Base-by-base conservation (phyloP, 2,329 filamentous ascomycete species). In the Cylindrodendrum hubeiense region DNA sequence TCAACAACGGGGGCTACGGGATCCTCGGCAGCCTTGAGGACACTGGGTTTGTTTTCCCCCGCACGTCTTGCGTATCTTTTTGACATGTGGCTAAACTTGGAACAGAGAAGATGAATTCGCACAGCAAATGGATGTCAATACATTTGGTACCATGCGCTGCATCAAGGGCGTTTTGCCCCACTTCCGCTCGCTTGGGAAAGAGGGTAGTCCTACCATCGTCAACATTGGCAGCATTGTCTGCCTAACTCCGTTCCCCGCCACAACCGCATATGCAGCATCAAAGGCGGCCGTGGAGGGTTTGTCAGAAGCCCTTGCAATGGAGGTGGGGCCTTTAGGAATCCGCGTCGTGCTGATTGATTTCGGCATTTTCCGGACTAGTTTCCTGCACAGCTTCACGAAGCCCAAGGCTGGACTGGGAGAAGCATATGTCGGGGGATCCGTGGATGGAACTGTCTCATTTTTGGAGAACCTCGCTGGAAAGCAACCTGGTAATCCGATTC, bases 1-100 rank as follows among this genome's bases (percentile, higher is more conserved):
- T 51, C 47, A 51, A 51, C 47, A 21, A 12, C 26, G 47, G 28
- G 13, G 47, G 47, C 47, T 51, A 51, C n/a, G 47, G 47, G 3
- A 33, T 51, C 3, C 47, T 51, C 9, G 47, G 47, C 12, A 51
- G 47, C 4, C 47, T 51, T 9, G 47, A 51, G 43, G 43, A 46
- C 43, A 46, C 43, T 26, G 22, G 22, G 43, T 46, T 17, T 4
- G 43, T 26, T n/a, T 44, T 22, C n/a, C 8, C 5, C 12, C 21
- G 12, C 7, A 9, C 43, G 12, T 46, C 13, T 26, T 39, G 7
- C 37, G 15, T 26, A 22, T 4, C 5, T 26, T 17, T 19, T 26
- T 22, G 10, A 9, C 19, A 13, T 44, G 3, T 46, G 10, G n/a
- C 43, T 46, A 2, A 26, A 15, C 5, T 9, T 26, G 13, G 1